Conservation (phyloP, 371 early-diverging fungal genomes). For the Lichtheimia ramosa region DNA sequence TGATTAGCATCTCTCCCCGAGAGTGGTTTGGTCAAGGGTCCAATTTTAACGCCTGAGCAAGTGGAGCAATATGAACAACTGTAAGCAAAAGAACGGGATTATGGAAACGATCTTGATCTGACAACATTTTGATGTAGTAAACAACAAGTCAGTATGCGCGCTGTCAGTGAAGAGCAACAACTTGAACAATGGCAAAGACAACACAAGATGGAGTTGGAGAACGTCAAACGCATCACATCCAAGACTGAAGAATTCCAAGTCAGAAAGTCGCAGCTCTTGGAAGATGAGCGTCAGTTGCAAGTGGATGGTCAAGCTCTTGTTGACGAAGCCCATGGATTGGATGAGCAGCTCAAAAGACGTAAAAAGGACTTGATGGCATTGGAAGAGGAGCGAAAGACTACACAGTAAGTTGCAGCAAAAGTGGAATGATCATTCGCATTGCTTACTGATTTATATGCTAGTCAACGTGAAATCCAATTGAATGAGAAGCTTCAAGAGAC, state of each 20-base stretch:
- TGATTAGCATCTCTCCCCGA: slow-evolving; percentile 18
- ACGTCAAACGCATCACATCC: slow-evolving; percentile 58
- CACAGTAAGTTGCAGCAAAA: slow-evolving; percentile 25
- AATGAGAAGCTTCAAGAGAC: slow-evolving; percentile 83
- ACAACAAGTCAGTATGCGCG: slow-evolving; percentile 68
- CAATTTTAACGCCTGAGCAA: slow-evolving; percentile 36
- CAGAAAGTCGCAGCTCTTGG: slow-evolving; percentile 33
- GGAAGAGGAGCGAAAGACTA: slow-evolving; percentile 43
- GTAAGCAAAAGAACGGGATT: slow-evolving; percentile 19
- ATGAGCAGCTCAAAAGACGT: slow-evolving; percentile 30
- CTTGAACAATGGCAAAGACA: slow-evolving; percentile 69
- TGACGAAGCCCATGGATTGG: slow-evolving; percentile 20
- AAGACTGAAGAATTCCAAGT: slow-evolving; percentile 52
- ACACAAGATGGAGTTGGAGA: slow-evolving; percentile 63
- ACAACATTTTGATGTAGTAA: slow-evolving; percentile 39
- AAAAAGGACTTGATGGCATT: slow-evolving; percentile 36
- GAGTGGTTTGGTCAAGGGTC: slow-evolving; percentile 14
- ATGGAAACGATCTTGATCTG: too few relatives aligned
- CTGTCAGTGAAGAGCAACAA: slow-evolving; percentile 67
- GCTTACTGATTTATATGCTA: not conserved
- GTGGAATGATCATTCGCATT: not conserved
- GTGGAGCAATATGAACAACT: slow-evolving; percentile 54
- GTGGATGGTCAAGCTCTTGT: slow-evolving; percentile 27
- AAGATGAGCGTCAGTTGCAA: slow-evolving; percentile 27
- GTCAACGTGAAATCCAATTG: slow-evolving; percentile 65